Evolutionary conservation across 1,139 yeast species (phyloP), one percentile per base, ranked within the genome.

Genomic region (Candida sanyaensis): DNA sequence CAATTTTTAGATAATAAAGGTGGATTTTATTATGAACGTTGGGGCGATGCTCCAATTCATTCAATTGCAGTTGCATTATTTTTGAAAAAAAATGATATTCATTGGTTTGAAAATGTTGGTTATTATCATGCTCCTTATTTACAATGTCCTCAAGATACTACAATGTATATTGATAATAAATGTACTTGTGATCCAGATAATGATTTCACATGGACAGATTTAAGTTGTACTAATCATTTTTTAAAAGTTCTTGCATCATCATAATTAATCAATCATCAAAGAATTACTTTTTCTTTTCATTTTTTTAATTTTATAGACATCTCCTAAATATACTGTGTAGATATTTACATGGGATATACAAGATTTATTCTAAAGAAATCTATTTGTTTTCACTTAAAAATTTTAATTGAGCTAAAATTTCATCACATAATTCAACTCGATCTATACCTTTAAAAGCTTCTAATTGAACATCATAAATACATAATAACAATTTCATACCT

Each of bases 401-500:
- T 24, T 60, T 63, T 45, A 78, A 53, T 45, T 83, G 87, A 26
- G 62, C 69, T 11, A 56, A 49, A 28, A 83, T 69, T 55, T 84
- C 87, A 13, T 57, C 53, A 59, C 86, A 81, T 24, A 81, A 66
- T 13, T 70, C 77, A 5, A 58, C 61, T 41, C 71, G 66, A 43
- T 71, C 69, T 54, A 81, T 74, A 26, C 76, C 72, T 36, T 71
- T 65, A 59, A 81, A 83, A 12, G 70, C 66, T 10, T 70, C 70
- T 17, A 82, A 66, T 32, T 73, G 65, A 43, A 81, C 62, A 41
- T 75, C 69, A 52, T 77, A 60, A 41, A 82, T 83, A 61, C 91
- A 85, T 17, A 83, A 66, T 45, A 83, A 68, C 56, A 75, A 73
- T 46, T 75, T 68, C 84, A 82, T 81, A 49, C 80, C 77, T 46